Evolutionary conservation across 805 yeast genomes (phyloP).

Genomic region (Candida germanica): DNA sequence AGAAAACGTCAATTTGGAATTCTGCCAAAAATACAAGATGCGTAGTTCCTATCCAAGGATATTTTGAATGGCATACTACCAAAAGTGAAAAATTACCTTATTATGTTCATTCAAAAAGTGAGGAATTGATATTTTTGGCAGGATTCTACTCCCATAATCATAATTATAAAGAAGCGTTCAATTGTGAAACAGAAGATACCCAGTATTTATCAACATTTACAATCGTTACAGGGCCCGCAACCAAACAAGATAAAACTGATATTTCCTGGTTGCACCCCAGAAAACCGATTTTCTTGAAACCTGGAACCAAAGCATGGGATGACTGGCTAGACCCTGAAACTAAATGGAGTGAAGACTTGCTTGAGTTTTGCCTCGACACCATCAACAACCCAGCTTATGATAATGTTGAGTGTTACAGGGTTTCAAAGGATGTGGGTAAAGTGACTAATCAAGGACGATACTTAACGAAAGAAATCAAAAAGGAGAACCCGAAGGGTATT

Average conservation of each 20-base stretch:
- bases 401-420: conserved; percentile 52
- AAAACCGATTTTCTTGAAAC: conserved; percentile 71
- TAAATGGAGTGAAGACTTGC: conserved; percentile 38
- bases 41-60: conserved; percentile 76
- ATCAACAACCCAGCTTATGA: conserved; percentile 26
- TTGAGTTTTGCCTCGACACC: conserved; percentile 38
- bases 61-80: conserved; percentile 72
- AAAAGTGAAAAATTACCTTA: conserved; percentile 55
- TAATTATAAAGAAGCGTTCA: conserved; percentile 22
- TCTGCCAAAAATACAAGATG: conserved; percentile 55
- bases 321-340: conserved; percentile 56
- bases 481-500: conserved; percentile 18
- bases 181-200: conserved; percentile 12
- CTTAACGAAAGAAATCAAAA: conserved; percentile 29
- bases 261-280: conserved; percentile 70
- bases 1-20: conserved; percentile 56
- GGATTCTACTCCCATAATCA: conserved; percentile 39
- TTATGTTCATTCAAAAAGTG: conserved; percentile 54
- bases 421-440: conserved; percentile 63
- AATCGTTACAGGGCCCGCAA: conserved; percentile 70
- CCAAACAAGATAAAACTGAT: conserved; percentile 39
- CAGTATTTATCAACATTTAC: conserved; percentile 51
- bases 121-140: conserved; percentile 60
- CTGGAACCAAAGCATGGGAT: conserved; percentile 55
- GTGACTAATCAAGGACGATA: conserved; percentile 45